Evolutionary conservation across 2,329 filamentous ascomycete species (phyloP).

Genomic region (Hypoxylon sp.): DNA sequence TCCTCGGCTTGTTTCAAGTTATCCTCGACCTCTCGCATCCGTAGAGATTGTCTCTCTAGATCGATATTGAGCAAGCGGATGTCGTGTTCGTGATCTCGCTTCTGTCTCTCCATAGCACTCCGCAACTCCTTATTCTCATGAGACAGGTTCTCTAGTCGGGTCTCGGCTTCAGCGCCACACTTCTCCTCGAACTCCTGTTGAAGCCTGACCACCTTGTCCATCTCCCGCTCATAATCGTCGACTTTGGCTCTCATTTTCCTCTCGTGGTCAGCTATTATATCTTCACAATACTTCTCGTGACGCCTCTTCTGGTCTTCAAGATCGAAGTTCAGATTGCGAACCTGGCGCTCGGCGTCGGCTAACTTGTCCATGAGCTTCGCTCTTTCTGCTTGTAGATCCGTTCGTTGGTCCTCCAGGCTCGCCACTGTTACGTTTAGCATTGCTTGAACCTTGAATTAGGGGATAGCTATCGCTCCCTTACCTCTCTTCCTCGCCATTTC

Average conservation of each 20-base stretch:
- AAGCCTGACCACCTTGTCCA: slow-evolving; percentile 68
- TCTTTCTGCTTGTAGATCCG: slow-evolving; percentile 61
- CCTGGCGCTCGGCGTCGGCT: slow-evolving; percentile 68
- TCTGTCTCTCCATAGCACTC: slow-evolving; percentile 63
- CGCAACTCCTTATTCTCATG: slow-evolving; percentile 76
- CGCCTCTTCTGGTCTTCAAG: slow-evolving; percentile 59
- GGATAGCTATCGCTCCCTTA: slow-evolving; percentile 57
- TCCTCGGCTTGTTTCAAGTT: slow-evolving; percentile 52
- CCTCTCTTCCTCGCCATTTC: slow-evolving; percentile 80
- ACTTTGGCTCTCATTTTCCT: slow-evolving; percentile 68
- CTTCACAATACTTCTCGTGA: slow-evolving; percentile 46
- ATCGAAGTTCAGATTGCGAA: slow-evolving; percentile 58
- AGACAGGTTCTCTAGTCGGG: slow-evolving; percentile 54
- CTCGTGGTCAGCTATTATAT: slow-evolving; percentile 52
- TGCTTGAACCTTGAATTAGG: background rate
- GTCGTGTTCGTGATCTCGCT: slow-evolving; percentile 61
- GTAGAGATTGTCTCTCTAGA: slow-evolving; percentile 67
- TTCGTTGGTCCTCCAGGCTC: slow-evolving; percentile 63
- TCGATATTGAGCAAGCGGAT: slow-evolving; percentile 55
- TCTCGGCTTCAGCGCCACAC: slow-evolving; percentile 48
- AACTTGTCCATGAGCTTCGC: slow-evolving; percentile 74
- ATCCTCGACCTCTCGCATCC: slow-evolving; percentile 62
- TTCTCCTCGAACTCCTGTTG: slow-evolving; percentile 61
- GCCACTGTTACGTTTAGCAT: slow-evolving; percentile 55
- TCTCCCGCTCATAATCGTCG: slow-evolving; percentile 59